Conservation (phyloP, 441 rosid genomes). For the Populus hybrid region DNA sequence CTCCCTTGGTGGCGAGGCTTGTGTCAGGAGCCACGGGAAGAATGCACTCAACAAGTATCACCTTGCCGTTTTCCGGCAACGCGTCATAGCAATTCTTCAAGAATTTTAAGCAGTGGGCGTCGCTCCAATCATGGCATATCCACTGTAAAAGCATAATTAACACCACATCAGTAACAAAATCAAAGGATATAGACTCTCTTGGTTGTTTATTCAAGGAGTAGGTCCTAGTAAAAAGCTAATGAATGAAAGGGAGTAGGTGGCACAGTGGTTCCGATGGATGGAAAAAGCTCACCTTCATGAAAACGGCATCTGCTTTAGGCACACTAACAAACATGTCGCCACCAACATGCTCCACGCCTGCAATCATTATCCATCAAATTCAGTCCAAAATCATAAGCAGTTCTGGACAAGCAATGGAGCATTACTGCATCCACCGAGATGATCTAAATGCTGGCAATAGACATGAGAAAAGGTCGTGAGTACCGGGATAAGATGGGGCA, state of each 20-base stretch:
- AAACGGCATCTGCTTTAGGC: constrained; percentile 73
- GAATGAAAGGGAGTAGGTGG: neutral
- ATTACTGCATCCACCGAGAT: neutral
- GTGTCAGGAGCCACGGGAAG: constrained; percentile 58
- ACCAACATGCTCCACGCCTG: constrained; percentile 63
- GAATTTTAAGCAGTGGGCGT: constrained; percentile 54
- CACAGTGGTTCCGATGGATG: neutral
- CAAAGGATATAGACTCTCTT: neutral
- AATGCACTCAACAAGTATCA: constrained; percentile 55
- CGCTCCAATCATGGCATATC: constrained; percentile 85
- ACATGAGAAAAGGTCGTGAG: neutral
- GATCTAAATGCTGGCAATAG: neutral
- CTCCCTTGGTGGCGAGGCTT: constrained; percentile 47
- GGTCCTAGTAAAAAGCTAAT: no score
- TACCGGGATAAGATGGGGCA: constrained; percentile 58
- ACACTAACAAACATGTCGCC: constrained; percentile 77
- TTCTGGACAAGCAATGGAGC: neutral
- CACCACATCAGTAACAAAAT: neutral
- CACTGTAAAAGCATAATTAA: constrained; percentile 29
- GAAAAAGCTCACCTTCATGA: constrained; percentile 56
- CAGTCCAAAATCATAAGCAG: neutral
- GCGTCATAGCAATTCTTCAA: constrained; percentile 66
- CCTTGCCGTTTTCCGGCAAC: constrained; percentile 63
- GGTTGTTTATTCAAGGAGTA: neutral
- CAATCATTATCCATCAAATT: neutral